Evolutionary conservation across 148 eudicot species (phyloP), one percentile per base, ranked within the genome.

Genomic region (Diospyros lotus): DNA sequence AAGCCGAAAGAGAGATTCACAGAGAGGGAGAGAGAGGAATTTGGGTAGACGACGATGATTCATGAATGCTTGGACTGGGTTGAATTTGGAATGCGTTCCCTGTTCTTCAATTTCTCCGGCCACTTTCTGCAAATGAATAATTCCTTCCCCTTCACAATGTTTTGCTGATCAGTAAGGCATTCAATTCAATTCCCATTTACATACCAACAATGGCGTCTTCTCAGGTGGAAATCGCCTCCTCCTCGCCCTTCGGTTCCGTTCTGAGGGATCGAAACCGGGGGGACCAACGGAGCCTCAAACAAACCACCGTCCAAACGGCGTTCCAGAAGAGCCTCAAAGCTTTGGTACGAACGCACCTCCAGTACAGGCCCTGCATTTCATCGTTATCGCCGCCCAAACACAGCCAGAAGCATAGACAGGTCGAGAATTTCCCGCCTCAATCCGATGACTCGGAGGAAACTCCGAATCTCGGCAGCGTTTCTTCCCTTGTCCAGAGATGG

Each of bases 401-500:
- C 9, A 55, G 12, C 6, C 4, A 3, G 0, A 8, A 58, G 63
- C 73, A 67, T 44, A 52, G 68, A 44, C 50, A 18, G 38, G 15
- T 62, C 69, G 61, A 56, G 69, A 76, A 53, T 51, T 80, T 50
- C 76, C 81, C 74, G 18, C 51, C 72, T 50, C 42, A 42, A 66
- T 70, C 76, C 0, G 75, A 74, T 14, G 9, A 56, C 18, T 72
- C 78, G 9, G 68, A 17, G 9, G 80, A 79, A 50, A 61, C 68
- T 18, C 75, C 46, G 39, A 82, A 80, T 78, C 75, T n/a, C 59
- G 75, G 87, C 2, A 86, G 89, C 3, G 98, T 94, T 14, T 91
- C 98, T 0, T 87, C 93, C 5, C 88, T 94, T 4, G 89, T 94
- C 28, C 84, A 82, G 67, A 86, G 77, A 68, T 94, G 98, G 98